Conservation (phyloP, 108 stramenopile species). For the Schizochytrium sp. region DNA sequence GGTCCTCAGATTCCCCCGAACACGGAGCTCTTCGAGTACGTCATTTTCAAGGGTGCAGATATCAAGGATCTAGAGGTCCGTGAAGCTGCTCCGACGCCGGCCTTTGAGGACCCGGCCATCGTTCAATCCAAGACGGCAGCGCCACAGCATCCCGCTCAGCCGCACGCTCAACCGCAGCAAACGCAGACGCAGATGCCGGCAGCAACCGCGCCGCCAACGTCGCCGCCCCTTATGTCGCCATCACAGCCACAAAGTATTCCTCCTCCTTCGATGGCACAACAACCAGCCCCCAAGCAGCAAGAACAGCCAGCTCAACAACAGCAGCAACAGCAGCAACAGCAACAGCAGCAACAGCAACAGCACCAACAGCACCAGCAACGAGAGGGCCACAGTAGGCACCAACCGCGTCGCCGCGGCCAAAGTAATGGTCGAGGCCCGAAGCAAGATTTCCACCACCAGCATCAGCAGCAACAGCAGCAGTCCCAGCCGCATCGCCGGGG, state of each 20-base stretch:
- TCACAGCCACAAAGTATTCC: too few species aligned
- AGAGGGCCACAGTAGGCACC: too few species aligned
- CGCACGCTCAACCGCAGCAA: too few species aligned
- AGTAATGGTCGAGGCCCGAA: background rate
- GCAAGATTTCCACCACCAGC: background rate
- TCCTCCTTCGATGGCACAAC: too few species aligned
- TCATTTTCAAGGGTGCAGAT: constrained; percentile 79
- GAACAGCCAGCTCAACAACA: background rate
- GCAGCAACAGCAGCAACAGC: too few species aligned
- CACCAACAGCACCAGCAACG: too few species aligned
- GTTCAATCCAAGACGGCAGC: background rate
- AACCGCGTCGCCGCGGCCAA: background rate
- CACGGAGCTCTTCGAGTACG: constrained; percentile 67
- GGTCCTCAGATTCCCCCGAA: constrained; percentile 66
- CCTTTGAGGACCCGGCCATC: constrained; percentile 22
- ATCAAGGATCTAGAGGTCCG: constrained; percentile 94
- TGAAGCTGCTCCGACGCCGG: constrained; percentile 37
- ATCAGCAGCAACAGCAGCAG: background rate
- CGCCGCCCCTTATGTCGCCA: too few species aligned
- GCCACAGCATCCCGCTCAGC: background rate
- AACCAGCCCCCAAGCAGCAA: background rate
- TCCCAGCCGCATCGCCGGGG: background rate
- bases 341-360: too few species aligned
- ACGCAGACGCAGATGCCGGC: too few species aligned
- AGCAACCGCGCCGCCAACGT: too few species aligned